Evolutionary conservation across 805 yeast species (phyloP).

Genomic region (Kodamaea leandrae): DNA sequence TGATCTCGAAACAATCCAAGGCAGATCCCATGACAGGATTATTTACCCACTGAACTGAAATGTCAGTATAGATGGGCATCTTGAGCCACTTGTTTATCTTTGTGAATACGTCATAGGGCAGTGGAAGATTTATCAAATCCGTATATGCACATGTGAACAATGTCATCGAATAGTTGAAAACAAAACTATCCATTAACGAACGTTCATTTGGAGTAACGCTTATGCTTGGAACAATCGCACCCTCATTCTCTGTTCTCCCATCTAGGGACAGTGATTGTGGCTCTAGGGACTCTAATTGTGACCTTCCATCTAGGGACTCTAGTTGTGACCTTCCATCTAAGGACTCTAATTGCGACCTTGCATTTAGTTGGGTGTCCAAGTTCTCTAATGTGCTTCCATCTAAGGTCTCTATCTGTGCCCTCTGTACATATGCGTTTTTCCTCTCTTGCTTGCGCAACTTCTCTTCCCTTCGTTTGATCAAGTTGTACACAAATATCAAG

Average conservation of each 20-base stretch:
- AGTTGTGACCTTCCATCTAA: no score
- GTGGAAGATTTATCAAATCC: slow-evolving; percentile 31
- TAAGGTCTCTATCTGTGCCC: neutral
- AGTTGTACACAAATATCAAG: slow-evolving; percentile 33
- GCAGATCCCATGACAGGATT: slow-evolving; percentile 42
- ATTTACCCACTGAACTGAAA: slow-evolving; percentile 42
- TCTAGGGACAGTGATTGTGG: no score
- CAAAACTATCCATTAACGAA: slow-evolving; percentile 44
- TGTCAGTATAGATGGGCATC: slow-evolving; percentile 31
- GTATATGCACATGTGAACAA: slow-evolving; percentile 33
- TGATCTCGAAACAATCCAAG: slow-evolving; percentile 33
- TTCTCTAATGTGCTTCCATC: slow-evolving; percentile 13
- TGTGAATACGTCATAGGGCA: slow-evolving; percentile 40
- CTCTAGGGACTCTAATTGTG: no score
- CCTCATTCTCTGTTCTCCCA: no score
- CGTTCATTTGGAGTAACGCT: slow-evolving; percentile 25
- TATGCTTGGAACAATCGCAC: neutral
- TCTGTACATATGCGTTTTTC: neutral
- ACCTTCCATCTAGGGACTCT: no score
- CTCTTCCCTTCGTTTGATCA: slow-evolving; percentile 23
- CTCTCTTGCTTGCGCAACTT: neutral
- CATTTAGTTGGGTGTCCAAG: no score
- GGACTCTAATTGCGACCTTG: no score
- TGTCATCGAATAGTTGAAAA: slow-evolving; percentile 40
- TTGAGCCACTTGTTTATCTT: slow-evolving; percentile 29